Conservation (phyloP, 352 stramenopile species). For the Pythium periplocum region DNA sequence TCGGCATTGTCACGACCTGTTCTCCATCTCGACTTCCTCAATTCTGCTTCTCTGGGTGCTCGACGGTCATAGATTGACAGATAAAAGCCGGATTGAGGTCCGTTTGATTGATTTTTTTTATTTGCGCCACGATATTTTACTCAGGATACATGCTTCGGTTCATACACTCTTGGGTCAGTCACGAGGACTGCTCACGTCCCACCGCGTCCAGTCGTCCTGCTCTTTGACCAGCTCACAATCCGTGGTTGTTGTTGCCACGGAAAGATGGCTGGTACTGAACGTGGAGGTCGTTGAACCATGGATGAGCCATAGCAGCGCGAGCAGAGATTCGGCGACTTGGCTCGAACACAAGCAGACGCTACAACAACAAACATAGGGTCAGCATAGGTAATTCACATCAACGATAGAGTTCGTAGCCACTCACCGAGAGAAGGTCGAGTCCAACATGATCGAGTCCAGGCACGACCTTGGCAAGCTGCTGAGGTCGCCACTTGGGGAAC, state of each 20-base stretch:
- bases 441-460: constrained; percentile 76
- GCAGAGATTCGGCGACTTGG: constrained; percentile 74
- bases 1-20: background rate
- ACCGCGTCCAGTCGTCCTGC: no score
- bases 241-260: constrained; percentile 41
- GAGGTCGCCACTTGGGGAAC: constrained; percentile 97
- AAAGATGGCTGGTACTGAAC: constrained; percentile 65
- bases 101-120: background rate
- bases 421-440: constrained; percentile 74
- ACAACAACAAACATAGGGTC: constrained; percentile 2
- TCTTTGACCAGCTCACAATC: constrained; percentile 4
- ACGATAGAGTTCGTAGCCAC: background rate
- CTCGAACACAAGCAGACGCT: constrained; percentile 82
- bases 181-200: no score
- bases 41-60: background rate
- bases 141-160: no score
- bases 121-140: background rate
- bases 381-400: background rate
- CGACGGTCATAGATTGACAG: no score
- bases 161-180: no score
- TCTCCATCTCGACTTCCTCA: background rate
- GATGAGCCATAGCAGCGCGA: constrained; percentile 73
- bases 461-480: constrained; percentile 86
- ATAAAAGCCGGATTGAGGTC: no score
- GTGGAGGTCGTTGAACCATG: constrained; percentile 82